phyloP scores from a whole-genome alignment of 75 land plant genomes.

The Pinus tabuliformis region DNA sequence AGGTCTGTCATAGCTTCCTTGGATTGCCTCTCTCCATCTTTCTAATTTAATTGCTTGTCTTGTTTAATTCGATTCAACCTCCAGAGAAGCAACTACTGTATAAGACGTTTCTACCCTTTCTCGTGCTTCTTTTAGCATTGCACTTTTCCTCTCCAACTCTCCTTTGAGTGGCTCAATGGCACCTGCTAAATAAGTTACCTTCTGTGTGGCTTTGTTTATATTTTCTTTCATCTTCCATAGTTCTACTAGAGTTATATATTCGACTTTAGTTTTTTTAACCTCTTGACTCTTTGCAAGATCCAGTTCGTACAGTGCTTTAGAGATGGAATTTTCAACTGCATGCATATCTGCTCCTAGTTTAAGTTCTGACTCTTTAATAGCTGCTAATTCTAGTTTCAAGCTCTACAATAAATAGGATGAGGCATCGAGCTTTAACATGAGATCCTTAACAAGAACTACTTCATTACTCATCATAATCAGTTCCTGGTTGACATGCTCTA shows the following conservation, averaged over 20 bases:
- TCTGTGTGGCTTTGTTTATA: too few relatives aligned
- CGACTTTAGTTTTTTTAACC: too few relatives aligned
- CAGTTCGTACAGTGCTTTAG: neutral
- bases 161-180: too few relatives aligned
- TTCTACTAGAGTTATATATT: too few relatives aligned
- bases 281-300: neutral
- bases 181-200: too few relatives aligned
- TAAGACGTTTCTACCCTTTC: too few relatives aligned
- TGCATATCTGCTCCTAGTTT: slow-evolving; percentile 9
- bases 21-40: too few relatives aligned
- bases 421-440: too few relatives aligned
- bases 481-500: slow-evolving; percentile 4
- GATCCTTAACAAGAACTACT: neutral
- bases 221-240: neutral
- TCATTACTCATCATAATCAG: neutral
- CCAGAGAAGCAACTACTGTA: too few relatives aligned
- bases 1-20: slow-evolving; percentile 3
- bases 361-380: neutral
- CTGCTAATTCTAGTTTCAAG: slow-evolving; percentile 2
- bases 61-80: too few relatives aligned
- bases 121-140: slow-evolving; percentile 4
- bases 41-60: neutral
- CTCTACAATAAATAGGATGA: neutral
- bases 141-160: too few relatives aligned
- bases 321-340: neutral